Evolutionary conservation across 192 early-diverging fungal genomes (phyloP), one percentile per base, ranked within the genome.

Genomic region (Linnemannia zychae): DNA sequence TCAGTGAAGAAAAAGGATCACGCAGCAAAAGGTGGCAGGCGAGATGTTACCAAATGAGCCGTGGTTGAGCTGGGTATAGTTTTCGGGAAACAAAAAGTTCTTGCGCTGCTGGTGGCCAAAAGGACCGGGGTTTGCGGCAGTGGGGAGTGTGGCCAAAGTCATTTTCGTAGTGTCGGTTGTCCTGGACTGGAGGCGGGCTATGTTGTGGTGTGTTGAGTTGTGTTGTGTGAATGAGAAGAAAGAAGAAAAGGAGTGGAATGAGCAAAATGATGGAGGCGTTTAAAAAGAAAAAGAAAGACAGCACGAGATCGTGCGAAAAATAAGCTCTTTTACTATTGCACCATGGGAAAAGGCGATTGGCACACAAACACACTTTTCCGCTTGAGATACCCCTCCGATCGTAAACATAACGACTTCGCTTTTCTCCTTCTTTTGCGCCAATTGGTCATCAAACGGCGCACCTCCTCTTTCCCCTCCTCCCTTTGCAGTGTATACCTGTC

Each of bases 21-120:
- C n/a, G 28, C 4, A 72, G 71, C 31, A 44, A n/a, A n/a, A 50
- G 24, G 40, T 44, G 9, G 3, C 9, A 44, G 9, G 40, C 3
- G 40, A 20, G 36, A 20, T 17, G 9, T 74, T 79, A 65, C 94
- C 94, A 66, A 83, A 95, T n/a, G 94, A 92, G 22, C 94, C 94
- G 69, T 95, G 91, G 78, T 95, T 95, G 48, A 89, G 80, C n/a
- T 91, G 87, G 31, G 86, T 88, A 40, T 81, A 91, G 20, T 76
- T 82, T 18, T 87, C 76, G 11, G 89, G 90, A 28, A 94, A 81
- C 36, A 89, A 72, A 68, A 94, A 94, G 44, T 90, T 75, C 60
- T 74, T 31, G 6, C 89, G 88, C 44, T 87, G 57, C 65, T 80
- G 33, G 75, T 79, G 87, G 70, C 91, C 91, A 49, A 92, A 90